Evolutionary conservation across 129 eudicot species (phyloP).

Genomic region (Helianthus tuberosus): DNA sequence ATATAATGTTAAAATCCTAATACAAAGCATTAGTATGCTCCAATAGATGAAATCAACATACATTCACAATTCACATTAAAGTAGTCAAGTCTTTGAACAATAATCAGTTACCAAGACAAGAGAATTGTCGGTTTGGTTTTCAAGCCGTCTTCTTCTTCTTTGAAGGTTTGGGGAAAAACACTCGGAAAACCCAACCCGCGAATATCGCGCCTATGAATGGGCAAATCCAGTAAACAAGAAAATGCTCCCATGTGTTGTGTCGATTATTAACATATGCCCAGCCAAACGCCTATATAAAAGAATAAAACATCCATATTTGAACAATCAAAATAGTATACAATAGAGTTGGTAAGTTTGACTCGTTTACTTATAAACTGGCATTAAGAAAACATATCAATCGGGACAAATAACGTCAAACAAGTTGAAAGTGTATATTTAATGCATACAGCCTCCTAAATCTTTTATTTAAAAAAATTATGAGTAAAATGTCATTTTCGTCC

Average conservation of each 20-base stretch:
- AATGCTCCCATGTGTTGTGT: conserved; percentile 87
- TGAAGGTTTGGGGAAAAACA: conserved; percentile 55
- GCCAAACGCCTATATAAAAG: conserved; percentile 63
- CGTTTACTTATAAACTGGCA: background rate
- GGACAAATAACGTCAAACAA: background rate
- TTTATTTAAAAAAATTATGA: no score
- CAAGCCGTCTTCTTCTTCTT: conserved; percentile 62
- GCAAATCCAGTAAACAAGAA: conserved; percentile 80
- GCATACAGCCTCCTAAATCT: no score
- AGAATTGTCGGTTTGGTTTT: conserved; percentile 5
- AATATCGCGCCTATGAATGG: conserved; percentile 74
- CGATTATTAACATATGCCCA: conserved; percentile 76
- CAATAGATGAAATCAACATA: conserved; percentile 16
- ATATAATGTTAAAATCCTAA: background rate
- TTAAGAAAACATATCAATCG: background rate
- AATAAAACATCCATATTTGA: background rate
- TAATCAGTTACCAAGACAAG: conserved; percentile 9
- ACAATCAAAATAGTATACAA: background rate
- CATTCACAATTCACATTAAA: background rate
- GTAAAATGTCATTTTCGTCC: no score
- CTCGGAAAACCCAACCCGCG: conserved; percentile 75
- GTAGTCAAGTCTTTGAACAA: conserved; percentile 13
- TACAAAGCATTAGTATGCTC: conserved; percentile 22
- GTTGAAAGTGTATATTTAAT: no score
- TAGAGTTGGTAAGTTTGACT: background rate